These are phyloP conservation scores for Candida labiduridarum DNA, from an alignment of 1,139 yeast species.

Conservation along the genomic window DNA sequence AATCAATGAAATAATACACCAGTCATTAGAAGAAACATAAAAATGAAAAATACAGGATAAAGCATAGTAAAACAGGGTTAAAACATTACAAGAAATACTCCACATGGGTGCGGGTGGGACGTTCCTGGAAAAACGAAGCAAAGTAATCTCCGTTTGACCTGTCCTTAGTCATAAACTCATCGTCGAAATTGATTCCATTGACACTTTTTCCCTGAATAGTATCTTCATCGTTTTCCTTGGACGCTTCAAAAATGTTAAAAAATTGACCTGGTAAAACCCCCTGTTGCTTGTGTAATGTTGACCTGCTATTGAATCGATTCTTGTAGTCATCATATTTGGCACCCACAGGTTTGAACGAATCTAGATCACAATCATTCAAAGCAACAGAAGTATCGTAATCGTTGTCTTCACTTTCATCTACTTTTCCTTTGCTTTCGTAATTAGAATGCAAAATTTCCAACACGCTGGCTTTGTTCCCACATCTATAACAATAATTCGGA, in stretches of 20 bases:
- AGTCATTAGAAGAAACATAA: neutral
- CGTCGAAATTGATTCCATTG: conserved; percentile 32
- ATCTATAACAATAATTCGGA: conserved; percentile 94
- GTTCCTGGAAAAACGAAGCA: conserved; percentile 23
- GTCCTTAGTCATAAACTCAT: conserved; percentile 9
- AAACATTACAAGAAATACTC: conserved; percentile 64
- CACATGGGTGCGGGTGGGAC: conserved; percentile 49
- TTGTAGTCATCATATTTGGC: conserved; percentile 13
- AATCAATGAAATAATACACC: conserved; percentile 1
- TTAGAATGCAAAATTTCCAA: conserved; percentile 61
- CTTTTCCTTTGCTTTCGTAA: conserved; percentile 22
- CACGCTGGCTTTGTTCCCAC: conserved; percentile 95
- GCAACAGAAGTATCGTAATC: conserved; percentile 10
- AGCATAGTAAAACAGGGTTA: no score
- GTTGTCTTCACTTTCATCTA: neutral
- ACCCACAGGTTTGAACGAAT: neutral
- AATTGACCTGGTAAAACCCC: conserved; percentile 49
- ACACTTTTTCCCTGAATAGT: conserved; percentile 45
- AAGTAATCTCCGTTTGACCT: conserved; percentile 19
- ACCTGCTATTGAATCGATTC: conserved; percentile 15
- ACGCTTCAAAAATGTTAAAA: conserved; percentile 95
- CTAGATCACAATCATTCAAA: neutral
- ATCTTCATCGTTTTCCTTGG: conserved; percentile 77
- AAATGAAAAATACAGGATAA: neutral
- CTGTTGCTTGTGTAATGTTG: conserved; percentile 15